Base-by-base conservation (phyloP, 2,329 filamentous ascomycete genomes). In the Sordariomycetes sp. region DNA sequence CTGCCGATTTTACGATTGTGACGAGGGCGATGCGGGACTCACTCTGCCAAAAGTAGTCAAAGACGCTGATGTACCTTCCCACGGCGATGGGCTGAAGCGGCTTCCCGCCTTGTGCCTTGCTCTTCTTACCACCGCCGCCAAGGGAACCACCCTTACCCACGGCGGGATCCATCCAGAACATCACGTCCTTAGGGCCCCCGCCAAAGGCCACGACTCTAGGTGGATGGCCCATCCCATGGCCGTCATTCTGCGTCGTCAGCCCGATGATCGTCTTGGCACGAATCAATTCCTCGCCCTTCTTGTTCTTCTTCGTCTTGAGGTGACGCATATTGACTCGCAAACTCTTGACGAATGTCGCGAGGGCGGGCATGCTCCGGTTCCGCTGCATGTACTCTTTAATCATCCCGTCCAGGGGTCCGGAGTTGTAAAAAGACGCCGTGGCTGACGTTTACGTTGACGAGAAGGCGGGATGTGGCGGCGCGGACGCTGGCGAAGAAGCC, bases 401-500 rank as follows among this genome's bases (percentile, higher is more conserved):
- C 0, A 65, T 28, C 10, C 59, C 32, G n/a, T 60, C 52, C 2
- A 72, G 62, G 0, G 61, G 59, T 0, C 63, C 65, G 2, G n/a
- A 59, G 56, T 1, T 65, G 45, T 56, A 70, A 56, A 28, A 82
- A 82, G 20, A 80, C 71, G 2, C 74, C 76, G 60, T 81, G 75
- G 0, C 76, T 76, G 12, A 80, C 74, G 57, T 83, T 81, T 53
- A 72, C 70, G 60, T 83, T 83, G 34, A 82, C 66, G 0, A 83
- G 70, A 1, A 82, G 62, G 0, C 77, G 70, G 1, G 77, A 78
- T 0, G 79, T 82, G 0, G 75, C 75, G 0, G 77, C 68, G 6
- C 79, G 76, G 3, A 76, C 72, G 35, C 78, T 81, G 62, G 79
- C 76, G 57, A 81, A 81, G 61, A 77, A 81, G 1, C 80, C 80